Evolutionary conservation across 352 stramenopile genomes (phyloP).

Genomic region (Globisporangium spinosum): DNA sequence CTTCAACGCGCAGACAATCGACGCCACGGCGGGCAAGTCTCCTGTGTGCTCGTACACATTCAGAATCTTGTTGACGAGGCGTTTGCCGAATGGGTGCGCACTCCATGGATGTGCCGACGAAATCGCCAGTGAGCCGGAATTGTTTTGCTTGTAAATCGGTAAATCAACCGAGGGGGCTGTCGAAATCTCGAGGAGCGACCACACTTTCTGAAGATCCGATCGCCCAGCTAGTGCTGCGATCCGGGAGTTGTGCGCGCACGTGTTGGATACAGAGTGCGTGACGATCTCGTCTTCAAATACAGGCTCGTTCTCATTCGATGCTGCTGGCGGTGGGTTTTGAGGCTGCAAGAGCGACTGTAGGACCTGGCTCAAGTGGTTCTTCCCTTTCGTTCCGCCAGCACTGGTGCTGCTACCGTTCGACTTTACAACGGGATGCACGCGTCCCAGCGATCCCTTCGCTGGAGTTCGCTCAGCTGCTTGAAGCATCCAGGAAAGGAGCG

Average conservation of each 20-base stretch:
- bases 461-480: conserved; percentile 35
- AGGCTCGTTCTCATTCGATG: not conserved
- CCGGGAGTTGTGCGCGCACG: conserved; percentile 58
- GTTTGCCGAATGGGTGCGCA: conserved; percentile 75
- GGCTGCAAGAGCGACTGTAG: conserved; percentile 36
- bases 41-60: conserved; percentile 76
- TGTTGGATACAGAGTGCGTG: conserved; percentile 30
- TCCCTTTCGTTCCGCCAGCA: not conserved
- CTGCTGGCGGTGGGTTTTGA: not conserved
- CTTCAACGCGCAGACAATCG: conserved; percentile 71
- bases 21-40: conserved; percentile 70
- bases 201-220: conserved; percentile 75
- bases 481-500: conserved; percentile 62
- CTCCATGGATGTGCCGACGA: conserved; percentile 65
- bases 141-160: conserved; percentile 40
- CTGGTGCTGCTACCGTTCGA: not conserved
- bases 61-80: conserved; percentile 72
- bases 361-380: conserved; percentile 40
- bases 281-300: conserved; percentile 1
- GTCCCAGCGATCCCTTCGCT: not conserved
- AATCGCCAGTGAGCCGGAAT: conserved; percentile 19
- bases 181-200: conserved; percentile 73
- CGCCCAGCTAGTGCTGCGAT: conserved; percentile 52
- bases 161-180: conserved; percentile 45
- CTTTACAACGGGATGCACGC: conserved; percentile 13